Base-by-base conservation (phyloP, 1,139 yeast genomes). In the Candida tetrigidarum region DNA sequence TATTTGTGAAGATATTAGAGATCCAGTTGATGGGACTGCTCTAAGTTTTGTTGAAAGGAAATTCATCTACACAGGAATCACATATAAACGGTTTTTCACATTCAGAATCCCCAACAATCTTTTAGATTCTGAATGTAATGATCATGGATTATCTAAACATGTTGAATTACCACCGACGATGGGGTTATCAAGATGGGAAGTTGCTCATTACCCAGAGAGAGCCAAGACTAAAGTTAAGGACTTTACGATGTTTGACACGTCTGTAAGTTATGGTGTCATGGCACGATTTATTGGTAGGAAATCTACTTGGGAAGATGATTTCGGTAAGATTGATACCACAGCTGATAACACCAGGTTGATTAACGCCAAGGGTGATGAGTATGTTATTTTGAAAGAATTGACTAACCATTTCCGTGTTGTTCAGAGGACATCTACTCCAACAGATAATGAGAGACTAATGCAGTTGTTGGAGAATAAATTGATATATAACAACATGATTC, bases 251-350 rank as follows among this genome's bases (percentile, higher is more conserved):
- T 47, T 66, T 37, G 67, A 69, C 45, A 52, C 76, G 2, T 60
- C 66, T 9, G 60, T 70, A 4, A 54, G 64, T 16, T 74, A 74
- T 52, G 66, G 70, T 29, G 71, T 74, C 2, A 62, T 63, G 32
- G 73, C 74, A 4, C 62, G 76, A 51, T 67, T 74, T 39, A 68
- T 74, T 43, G 78, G 78, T 39, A 63, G 69, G 42, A 70, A 72
- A 9, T 46, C 52, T 11, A 45, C 52, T 2, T 51, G 54, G 43
- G 54, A 55, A 15, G 46, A 44, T 7, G 51, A 50, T 49, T 51
- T 53, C 16, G 50, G 51, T n/a, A 53, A 57, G 30, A 43, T 50
- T 41, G 36, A 51, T 15, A 39, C 45, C 10, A 39, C 46, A 7
- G 37, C 42, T 2, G 46, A 45, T n/a, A 55, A 60, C 38, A 64